Conservation (phyloP, 1,284 basidiomycete genomes). For the Trichosporon faecale region DNA sequence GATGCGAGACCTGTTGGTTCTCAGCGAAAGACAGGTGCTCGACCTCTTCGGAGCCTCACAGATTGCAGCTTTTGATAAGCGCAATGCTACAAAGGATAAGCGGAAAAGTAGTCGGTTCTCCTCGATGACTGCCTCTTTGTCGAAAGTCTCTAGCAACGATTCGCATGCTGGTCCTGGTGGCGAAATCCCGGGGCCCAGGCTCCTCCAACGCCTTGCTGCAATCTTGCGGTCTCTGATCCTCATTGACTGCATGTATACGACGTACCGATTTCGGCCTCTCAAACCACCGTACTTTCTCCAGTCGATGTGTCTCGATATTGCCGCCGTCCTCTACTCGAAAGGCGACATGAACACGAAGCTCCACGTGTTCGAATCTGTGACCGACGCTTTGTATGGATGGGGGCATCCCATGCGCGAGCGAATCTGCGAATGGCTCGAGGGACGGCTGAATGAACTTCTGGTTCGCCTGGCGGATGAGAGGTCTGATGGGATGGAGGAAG, state of each 20-base stretch:
- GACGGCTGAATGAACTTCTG: conserved; percentile 35
- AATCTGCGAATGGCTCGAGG: conserved; percentile 54
- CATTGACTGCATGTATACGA: conserved; percentile 38
- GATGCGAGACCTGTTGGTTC: conserved; percentile 36
- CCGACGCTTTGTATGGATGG: conserved; percentile 37
- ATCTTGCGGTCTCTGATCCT: conserved; percentile 26
- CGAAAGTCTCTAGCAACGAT: neutral
- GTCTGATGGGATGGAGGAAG: conserved; percentile 14
- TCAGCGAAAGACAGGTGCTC: conserved; percentile 37
- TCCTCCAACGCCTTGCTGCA: conserved; percentile 29
- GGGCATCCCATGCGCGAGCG: conserved; percentile 51
- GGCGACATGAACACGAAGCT: conserved; percentile 49
- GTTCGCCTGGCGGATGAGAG: conserved; percentile 26
- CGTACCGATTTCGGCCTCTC: conserved; percentile 30
- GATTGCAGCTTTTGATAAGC: conserved; percentile 12
- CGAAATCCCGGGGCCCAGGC: conserved; percentile 13
- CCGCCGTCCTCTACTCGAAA: conserved; percentile 50
- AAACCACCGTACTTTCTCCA: conserved; percentile 44
- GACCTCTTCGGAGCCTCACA: conserved; percentile 32
- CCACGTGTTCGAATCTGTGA: conserved; percentile 40
- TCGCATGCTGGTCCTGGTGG: neutral
- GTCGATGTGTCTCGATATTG: conserved; percentile 48
- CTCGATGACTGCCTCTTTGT: conserved; percentile 26
- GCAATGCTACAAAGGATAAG: conserved; percentile 25
- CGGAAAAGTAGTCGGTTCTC: conserved; percentile 32